Conservation (phyloP, 495 filamentous ascomycete genomes). For the Entonaema liquescens region DNA sequence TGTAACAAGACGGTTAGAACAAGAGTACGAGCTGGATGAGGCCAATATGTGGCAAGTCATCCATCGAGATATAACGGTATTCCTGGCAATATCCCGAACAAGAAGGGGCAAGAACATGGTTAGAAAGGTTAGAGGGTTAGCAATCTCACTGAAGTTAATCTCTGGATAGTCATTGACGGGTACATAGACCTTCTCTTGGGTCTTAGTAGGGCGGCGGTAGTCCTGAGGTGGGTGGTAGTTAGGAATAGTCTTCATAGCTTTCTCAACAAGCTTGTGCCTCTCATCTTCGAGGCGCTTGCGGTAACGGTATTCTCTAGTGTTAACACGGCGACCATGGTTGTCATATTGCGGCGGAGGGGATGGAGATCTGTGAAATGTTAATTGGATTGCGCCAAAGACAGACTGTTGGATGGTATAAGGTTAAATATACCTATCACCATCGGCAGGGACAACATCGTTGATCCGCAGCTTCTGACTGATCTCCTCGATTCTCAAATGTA, state of each 20-base stretch:
- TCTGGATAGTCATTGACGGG: slow-evolving; percentile 99
- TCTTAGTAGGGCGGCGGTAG: slow-evolving; percentile 98
- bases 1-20: slow-evolving; percentile 55
- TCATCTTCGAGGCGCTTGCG: slow-evolving; percentile 97
- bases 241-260: slow-evolving; percentile 97
- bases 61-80: slow-evolving; percentile 39
- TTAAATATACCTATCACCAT: slow-evolving; percentile 83
- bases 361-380: slow-evolving; percentile 72
- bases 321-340: slow-evolving; percentile 97
- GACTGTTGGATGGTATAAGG: background rate
- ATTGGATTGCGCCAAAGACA: background rate
- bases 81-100: slow-evolving; percentile 51
- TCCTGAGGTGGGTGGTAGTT: slow-evolving; percentile 98
- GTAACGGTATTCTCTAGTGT: slow-evolving; percentile 96
- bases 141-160: slow-evolving; percentile 99
- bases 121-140: slow-evolving; percentile 93
- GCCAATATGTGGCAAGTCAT: slow-evolving; percentile 44
- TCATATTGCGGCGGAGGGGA: slow-evolving; percentile 97
- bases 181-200: slow-evolving; percentile 99
- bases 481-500: slow-evolving; percentile 96
- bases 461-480: slow-evolving; percentile 99
- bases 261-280: slow-evolving; percentile 96
- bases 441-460: slow-evolving; percentile 94
- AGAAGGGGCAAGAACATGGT: slow-evolving; percentile 65
- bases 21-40: slow-evolving; percentile 51